A percentile compares a stretch with the other conserved stretches of the same genome.
These are phyloP conservation scores for Myxozyma mucilagina DNA, from an alignment of 805 yeast genomes.

Conservation along the genomic window DNA sequence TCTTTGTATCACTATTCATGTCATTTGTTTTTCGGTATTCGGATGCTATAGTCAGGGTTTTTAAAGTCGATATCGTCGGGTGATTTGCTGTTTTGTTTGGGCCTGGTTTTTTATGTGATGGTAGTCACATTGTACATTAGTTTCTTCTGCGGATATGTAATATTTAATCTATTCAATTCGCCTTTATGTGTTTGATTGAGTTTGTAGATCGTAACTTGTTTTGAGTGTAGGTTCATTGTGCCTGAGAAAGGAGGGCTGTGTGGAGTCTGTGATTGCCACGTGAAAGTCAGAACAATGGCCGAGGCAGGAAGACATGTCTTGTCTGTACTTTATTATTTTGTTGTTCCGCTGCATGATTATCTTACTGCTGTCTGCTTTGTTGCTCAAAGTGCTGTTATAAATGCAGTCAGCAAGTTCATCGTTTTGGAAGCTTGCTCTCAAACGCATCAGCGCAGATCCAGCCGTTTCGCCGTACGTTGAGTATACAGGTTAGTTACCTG, in stretches of 20 bases:
- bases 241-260: neutral
- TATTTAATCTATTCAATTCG: neutral
- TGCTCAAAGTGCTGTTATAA: neutral
- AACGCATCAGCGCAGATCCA: conserved; percentile 5
- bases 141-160: conserved; percentile 23
- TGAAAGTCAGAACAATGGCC: neutral
- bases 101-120: conserved; percentile 25
- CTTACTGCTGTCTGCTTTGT: neutral
- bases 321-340: neutral
- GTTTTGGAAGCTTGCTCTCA: neutral
- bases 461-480: conserved; percentile 9
- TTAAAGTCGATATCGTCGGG: conserved; percentile 1
- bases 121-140: conserved; percentile 28
- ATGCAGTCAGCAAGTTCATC: neutral
- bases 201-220: neutral
- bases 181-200: neutral
- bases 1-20: conserved; percentile 7
- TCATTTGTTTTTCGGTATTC: conserved; percentile 5
- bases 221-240: neutral
- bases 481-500: neutral
- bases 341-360: neutral
- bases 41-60: conserved; percentile 3
- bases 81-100: conserved; percentile 21
- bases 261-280: neutral
- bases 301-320: neutral